A percentile compares a stretch with the other conserved stretches of the same genome.
Evolutionary conservation across 192 early-diverging fungal genomes (phyloP).

Genomic region (Paraglomus brasilianum): DNA sequence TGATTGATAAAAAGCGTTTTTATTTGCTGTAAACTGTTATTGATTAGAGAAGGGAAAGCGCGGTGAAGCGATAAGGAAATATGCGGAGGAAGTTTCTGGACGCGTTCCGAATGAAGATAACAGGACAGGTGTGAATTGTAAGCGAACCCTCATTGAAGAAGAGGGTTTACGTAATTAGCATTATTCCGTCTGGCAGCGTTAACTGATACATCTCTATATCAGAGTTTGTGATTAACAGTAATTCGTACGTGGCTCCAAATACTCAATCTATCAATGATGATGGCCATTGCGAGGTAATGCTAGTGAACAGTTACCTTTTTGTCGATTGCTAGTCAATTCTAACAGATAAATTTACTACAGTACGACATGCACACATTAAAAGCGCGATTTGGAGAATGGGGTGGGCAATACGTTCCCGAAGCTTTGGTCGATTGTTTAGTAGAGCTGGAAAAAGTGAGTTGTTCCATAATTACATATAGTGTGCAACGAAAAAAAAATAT

Average conservation of each 20-base stretch:
- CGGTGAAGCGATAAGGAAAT: conserved; percentile 46
- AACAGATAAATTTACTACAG: no score
- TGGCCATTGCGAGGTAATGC: no score
- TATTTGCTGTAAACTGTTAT: background rate
- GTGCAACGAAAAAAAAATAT: background rate
- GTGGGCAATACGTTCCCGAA: conserved; percentile 97
- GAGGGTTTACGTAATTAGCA: no score
- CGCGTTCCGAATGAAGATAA: conserved; percentile 36
- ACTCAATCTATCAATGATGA: no score
- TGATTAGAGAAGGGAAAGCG: conserved; percentile 29
- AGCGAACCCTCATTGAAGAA: no score
- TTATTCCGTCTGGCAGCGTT: no score
- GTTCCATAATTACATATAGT: background rate
- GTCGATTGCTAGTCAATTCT: no score
- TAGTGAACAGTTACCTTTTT: no score
- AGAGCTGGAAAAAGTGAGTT: conserved; percentile 66
- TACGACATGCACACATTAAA: conserved; percentile 55
- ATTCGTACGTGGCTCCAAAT: no score
- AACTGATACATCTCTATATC: no score
- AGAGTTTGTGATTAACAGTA: no score
- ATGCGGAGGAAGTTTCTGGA: conserved; percentile 49
- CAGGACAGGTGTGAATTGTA: background rate
- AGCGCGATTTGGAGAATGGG: conserved; percentile 90
- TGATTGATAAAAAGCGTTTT: background rate
- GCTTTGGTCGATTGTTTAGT: conserved; percentile 93